Conservation (phyloP, 208 protist species). For the Willaertia magna region DNA sequence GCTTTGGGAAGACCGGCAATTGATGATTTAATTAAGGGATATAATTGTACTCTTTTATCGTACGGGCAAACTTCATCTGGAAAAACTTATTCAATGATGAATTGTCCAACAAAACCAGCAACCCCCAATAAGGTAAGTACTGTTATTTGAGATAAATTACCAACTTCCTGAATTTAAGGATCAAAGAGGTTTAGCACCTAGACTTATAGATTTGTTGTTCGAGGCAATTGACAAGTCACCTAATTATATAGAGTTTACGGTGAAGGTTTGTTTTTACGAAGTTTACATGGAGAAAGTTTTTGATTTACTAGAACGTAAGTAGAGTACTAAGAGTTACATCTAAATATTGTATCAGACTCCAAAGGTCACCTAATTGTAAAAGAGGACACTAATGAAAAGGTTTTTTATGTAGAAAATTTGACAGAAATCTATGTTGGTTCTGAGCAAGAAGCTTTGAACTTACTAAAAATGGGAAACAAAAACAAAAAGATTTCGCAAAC, state of each 20-base stretch:
- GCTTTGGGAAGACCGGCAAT: slow-evolving; percentile 59
- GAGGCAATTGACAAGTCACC: slow-evolving; percentile 47
- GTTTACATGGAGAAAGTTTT: slow-evolving; percentile 91
- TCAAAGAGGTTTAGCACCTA: slow-evolving; percentile 37
- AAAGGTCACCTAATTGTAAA: slow-evolving; percentile 20
- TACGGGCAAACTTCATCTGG: slow-evolving; percentile 5
- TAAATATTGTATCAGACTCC: slow-evolving; percentile 33
- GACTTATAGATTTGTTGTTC: slow-evolving; percentile 78
- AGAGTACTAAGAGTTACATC: slow-evolving; percentile 19
- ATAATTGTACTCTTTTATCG: not conserved
- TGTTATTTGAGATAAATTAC: slow-evolving; percentile 50
- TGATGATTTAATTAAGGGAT: slow-evolving; percentile 32
- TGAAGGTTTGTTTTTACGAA: slow-evolving; percentile 84
- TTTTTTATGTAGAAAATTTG: slow-evolving; percentile 69
- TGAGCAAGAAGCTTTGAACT: slow-evolving; percentile 58
- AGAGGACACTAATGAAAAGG: slow-evolving; percentile 38
- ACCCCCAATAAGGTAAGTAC: slow-evolving; percentile 12
- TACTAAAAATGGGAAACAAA: slow-evolving; percentile 24
- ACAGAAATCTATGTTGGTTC: slow-evolving; percentile 59
- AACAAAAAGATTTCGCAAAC: not conserved
- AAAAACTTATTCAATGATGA: slow-evolving; percentile 48
- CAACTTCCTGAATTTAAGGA: not conserved
- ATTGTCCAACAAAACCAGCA: slow-evolving; percentile 5
- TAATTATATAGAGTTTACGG: slow-evolving; percentile 65
- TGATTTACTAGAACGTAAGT: slow-evolving; percentile 68